Evolutionary conservation across 768 basidiomycete species (phyloP), one percentile per base, ranked within the genome.

Genomic region (Lyophyllum shimeji): DNA sequence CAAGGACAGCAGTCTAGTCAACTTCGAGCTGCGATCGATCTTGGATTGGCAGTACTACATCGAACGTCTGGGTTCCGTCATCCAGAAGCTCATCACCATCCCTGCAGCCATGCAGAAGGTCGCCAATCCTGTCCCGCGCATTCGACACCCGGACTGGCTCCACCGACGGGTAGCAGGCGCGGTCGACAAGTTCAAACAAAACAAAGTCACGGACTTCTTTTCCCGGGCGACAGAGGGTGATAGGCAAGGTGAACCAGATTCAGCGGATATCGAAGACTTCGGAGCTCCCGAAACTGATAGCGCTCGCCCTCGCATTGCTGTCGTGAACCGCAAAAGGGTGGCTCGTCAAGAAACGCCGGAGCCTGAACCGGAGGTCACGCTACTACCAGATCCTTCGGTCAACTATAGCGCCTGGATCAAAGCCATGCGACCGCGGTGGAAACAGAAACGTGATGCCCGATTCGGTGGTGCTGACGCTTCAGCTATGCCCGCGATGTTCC

Each of bases 11-110:
- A 83, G 87, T 60, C 77, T 98, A 34, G 74, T 82, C 33, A 88
- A 84, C 61, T 98, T 99, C 63, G 95, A 98, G 51, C 76, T 99
- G 42, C 87, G 97, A 17, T 86, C 90, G 17, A 97, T 99, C 62
- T 80, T 99, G 57, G 97, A 99, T 68, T 99, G 97, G 97, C 83
- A 86, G 29, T 99, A 99, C 71, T 99, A 98, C 74, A 95, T 98
- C 64, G 97, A 98, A 65, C 89, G 97, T 17, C 72, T 99, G 21
- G 97, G 97, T 5, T 97, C 95, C 1, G 97, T 98, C 62, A 95
- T 99, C 55, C 97, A 99, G 72, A 99, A 99, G 65, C 77, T 99
- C 53, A 98, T 99, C 73, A 99, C 97, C 1, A 99, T 99, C 63
- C 97, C 97, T 7, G 97, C 97, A 7, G 97, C 97, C 0, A 90